Percentiles rank a stretch among this genome's conserved stretches.
Conservation (phyloP, 176 grass and related monocot genomes). For the Zizania latifolia region DNA sequence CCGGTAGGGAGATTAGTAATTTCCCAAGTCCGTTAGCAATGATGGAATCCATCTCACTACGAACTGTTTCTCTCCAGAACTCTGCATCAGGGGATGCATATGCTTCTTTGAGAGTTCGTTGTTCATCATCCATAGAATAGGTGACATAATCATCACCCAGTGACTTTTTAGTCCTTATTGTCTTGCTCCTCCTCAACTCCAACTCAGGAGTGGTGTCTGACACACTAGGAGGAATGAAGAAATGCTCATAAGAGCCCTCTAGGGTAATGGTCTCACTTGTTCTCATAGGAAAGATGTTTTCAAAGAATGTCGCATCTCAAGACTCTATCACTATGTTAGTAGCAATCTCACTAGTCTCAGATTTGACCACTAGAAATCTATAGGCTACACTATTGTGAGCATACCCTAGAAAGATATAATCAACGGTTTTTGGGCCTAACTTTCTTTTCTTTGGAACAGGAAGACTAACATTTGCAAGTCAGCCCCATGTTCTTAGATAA, state of each 20-base stretch:
- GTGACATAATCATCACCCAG: background rate
- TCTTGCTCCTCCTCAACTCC: background rate
- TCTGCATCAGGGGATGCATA: background rate
- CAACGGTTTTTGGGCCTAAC: too few relatives aligned
- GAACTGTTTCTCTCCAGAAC: background rate
- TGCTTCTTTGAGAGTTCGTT: background rate
- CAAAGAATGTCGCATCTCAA: background rate
- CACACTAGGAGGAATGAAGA: background rate
- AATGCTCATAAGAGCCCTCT: background rate
- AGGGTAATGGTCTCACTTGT: too few relatives aligned
- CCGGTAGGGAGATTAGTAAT: too few relatives aligned
- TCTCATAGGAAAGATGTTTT: too few relatives aligned
- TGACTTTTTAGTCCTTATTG: background rate
- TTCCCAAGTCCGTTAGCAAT: too few relatives aligned
- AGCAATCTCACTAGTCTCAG: background rate
- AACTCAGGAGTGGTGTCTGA: background rate
- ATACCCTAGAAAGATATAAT: too few relatives aligned
- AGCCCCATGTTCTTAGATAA: background rate
- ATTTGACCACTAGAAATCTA: background rate
- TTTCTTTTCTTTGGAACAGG: background rate
- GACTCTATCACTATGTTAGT: background rate
- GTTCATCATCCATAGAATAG: background rate
- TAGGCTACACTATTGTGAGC: background rate
- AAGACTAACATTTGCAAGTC: background rate
- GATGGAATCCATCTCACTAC: background rate